Evolutionary conservation across 208 protist species (phyloP), one percentile per base, ranked within the genome.

Genomic region (Vickermania spadyakhi): DNA sequence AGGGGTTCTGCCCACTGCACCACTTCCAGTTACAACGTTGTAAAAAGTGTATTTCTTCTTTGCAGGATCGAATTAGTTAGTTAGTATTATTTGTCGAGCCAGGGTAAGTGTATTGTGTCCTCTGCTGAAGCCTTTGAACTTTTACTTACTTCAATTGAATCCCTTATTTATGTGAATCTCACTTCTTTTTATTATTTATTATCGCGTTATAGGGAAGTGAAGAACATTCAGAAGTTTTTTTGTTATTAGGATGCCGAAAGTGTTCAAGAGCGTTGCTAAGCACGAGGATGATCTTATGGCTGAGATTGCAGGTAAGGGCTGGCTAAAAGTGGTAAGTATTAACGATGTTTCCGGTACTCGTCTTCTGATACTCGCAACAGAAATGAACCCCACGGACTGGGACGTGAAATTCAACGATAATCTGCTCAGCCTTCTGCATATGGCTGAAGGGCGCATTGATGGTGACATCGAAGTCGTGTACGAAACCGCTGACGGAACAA

Each of bases 361-460:
- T 5, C 13, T 62, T 55, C 18, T 62, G 7, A 14, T 42, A 7
- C 58, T 57, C 7, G 58, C 58, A 18, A n/a, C 55, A 30, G 58
- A 62, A 14, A 5, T 23, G 4, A 5, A 21, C 21, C 58, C 58
- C 4, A 30, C 5, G n/a, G 22, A 13, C 13, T 62, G 58, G 58
- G 18, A 55, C n/a, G 25, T 18, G 26, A 28, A 26, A n/a, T 30
- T 62, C 36, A 62, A 62, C 29, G 42, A 11, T 7, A 11, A 23
- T 5, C 29, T 59, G 14, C 55, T 28, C 29, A 23, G 18, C 4
- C 54, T 75, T 25, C 68, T 82, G 72, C 62, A 42, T 26, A 64
- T 68, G 64, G 73, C 68, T 1, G 72, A 73, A 22, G 27, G 67
- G 4, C 72, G 67, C 0, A 58, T 82, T n/a, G 31, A 58, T 14